Evolutionary conservation across 768 basidiomycete species (phyloP), one percentile per base, ranked within the genome.

Genomic region (Leccinum subtestaceum): DNA sequence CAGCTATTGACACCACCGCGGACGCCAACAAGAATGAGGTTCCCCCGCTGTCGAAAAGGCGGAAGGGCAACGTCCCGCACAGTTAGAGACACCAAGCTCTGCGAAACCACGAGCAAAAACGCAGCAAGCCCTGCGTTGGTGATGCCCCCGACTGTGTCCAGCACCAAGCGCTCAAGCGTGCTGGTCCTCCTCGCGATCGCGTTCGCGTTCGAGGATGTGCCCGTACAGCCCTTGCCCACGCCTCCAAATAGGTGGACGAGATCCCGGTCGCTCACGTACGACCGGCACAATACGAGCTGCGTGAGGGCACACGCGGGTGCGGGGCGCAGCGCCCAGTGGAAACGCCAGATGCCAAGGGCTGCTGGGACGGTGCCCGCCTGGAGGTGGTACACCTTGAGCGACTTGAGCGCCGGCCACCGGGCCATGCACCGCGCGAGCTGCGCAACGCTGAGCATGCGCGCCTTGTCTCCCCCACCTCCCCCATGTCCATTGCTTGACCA

Each of bases 351-450:
- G 7, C 57, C 15, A 7, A 61, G 43, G 3, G 49, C 31, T 1
- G 59, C 50, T 1, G 65, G 54, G 40, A 40, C 38, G 4, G 38
- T n/a, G 38, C 17, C 8, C 17, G 17, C 17, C 17, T 68, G 64
- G 48, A 67, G 56, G 52, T 64, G 60, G 2, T 61, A 60, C 4
- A 69, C 8, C 10, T 55, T 56, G 46, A 69, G 60, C 6, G 59
- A 52, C 12, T 25, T 56, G 5, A 69, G 59, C 0, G 55, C 50
- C 0, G 67, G 60, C 67, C 67, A 68, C 34, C 56, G 12, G 2
- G 32, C 56, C 52, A 67, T 56, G 17, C 65, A 64, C 2, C 67
- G 67, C 1, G 60, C 64, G 7, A 68, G 64, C 34, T 68, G 67
- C 46, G 45, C 23, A 10, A 60, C 47, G 50, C 57, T 63, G 47